phyloP scores from a whole-genome alignment of 1,284 basidiomycete genomes.

The Moniliella sp. region DNA sequence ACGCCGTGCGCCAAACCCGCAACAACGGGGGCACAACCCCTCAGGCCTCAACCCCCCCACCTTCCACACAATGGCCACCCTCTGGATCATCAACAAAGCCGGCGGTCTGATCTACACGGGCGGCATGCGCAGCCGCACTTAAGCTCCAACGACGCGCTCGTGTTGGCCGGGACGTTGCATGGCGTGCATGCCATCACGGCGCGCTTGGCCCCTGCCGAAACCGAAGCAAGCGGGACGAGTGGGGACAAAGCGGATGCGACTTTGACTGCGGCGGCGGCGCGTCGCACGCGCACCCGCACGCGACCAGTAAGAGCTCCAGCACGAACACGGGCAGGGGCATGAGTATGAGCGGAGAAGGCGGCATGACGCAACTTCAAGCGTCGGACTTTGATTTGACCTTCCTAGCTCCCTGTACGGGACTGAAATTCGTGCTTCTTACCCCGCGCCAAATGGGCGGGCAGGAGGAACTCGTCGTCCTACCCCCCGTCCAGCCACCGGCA shows the following conservation, averaged over 20 bases:
- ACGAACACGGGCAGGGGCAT: no score
- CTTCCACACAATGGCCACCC: conserved; percentile 36
- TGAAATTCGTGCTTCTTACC: no score
- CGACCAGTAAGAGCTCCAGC: no score
- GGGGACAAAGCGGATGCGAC: neutral
- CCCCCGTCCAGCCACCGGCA: conserved; percentile 45
- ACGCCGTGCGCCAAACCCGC: no score
- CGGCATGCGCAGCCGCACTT: no score
- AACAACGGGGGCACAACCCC: no score
- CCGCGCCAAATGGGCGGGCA: no score
- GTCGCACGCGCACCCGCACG: no score
- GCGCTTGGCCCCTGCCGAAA: neutral
- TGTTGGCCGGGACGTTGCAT: conserved; percentile 85
- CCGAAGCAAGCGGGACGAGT: neutral
- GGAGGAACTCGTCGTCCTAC: no score
- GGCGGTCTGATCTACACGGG: conserved; percentile 65
- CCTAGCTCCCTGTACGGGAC: no score
- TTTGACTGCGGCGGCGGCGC: no score
- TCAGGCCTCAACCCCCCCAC: no score
- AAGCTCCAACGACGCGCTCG: conserved; percentile 90
- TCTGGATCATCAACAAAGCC: conserved; percentile 97
- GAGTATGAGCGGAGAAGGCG: neutral
- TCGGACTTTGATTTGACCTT: neutral
- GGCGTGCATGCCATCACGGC: conserved; percentile 87
- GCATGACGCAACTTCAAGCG: neutral